Base-by-base conservation (phyloP, 2,329 filamentous ascomycete genomes). In the Pseudogymnoascus sp. region DNA sequence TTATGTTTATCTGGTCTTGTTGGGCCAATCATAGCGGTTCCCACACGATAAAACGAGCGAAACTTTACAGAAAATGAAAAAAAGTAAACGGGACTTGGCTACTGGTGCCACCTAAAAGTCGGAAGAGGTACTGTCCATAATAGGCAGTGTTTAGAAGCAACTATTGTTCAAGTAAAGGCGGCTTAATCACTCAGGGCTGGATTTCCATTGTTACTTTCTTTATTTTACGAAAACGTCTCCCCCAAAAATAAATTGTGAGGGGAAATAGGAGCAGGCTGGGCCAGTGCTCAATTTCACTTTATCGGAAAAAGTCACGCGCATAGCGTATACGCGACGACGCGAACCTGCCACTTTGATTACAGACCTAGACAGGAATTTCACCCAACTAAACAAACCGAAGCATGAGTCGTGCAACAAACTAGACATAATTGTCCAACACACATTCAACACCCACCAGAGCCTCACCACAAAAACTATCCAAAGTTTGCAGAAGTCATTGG, bases 271-370 rank as follows among this genome's bases (percentile, higher is more conserved):
- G 23, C 23, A 49, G 42, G 22, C 23, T 28, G 42, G 42, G 42
- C 42, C 42, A 49, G 42, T 49, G 42, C 42, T 49, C 42, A 22
- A 22, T 5, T 49, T 49, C 42, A 49, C 42, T 49, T 49, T 49
- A 49, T 49, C 42, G 42, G 41, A 9, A 45, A 49, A 59, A 59
- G 55, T 59, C 55, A 59, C 55, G 55, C 55, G 55, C 55, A 59
- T 35, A 35, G 30, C 55, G 30, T 38, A 59, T 59, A 59, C 55
- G 55, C 55, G 55, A 59, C 55, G 55, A 59, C 55, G 55, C 55
- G 55, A 59, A 59, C 55, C 55, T 35, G 55, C 55, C 55, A 59
- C 55, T 59, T 59, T 35, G 35, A 35, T 59, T 49, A 49, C 42
- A 49, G 42, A 59, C 28, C 16, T n/a, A 59, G 55, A 59, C 30